Conservation (phyloP, 805 yeast species). For the Metschnikowia arizonensis region DNA sequence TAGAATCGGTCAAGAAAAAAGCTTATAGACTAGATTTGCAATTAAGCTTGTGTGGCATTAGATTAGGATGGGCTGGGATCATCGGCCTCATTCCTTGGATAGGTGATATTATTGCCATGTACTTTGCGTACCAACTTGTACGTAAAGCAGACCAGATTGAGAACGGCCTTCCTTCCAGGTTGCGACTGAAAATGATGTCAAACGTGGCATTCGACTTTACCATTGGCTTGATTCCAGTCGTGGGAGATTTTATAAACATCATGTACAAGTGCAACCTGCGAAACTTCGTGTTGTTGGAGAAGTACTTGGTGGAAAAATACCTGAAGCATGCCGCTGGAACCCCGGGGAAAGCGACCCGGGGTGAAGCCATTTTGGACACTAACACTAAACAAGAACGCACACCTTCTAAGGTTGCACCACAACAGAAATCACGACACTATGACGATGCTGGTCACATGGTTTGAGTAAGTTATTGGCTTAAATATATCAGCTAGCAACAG, state of each 20-base stretch:
- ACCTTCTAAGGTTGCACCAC: neutral
- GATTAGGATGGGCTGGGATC: constrained; percentile 42
- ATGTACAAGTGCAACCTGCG: constrained; percentile 26
- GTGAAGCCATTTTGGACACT: neutral
- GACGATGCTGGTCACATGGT: constrained; percentile 2
- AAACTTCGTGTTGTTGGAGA: constrained; percentile 28
- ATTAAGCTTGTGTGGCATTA: constrained; percentile 36
- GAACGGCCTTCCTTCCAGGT: constrained; percentile 34
- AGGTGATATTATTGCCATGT: constrained; percentile 31
- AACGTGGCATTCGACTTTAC: constrained; percentile 39
- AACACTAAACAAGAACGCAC: neutral
- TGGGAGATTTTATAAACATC: constrained; percentile 23
- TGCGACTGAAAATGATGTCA: constrained; percentile 35
- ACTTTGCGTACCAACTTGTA: constrained; percentile 30
- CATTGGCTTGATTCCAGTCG: constrained; percentile 31
- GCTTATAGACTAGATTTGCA: constrained; percentile 40
- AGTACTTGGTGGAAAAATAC: constrained; percentile 34
- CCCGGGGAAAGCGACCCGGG: neutral
- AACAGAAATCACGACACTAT: constrained; percentile 2
- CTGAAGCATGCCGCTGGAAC: constrained; percentile 2
- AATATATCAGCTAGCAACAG: no score
- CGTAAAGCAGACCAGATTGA: constrained; percentile 31
- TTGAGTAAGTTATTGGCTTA: neutral
- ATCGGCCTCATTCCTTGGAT: constrained; percentile 42
- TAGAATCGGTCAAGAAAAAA: constrained; percentile 32